Base-by-base conservation (phyloP, 441 rosid species). In the Aleurites moluccanus region DNA sequence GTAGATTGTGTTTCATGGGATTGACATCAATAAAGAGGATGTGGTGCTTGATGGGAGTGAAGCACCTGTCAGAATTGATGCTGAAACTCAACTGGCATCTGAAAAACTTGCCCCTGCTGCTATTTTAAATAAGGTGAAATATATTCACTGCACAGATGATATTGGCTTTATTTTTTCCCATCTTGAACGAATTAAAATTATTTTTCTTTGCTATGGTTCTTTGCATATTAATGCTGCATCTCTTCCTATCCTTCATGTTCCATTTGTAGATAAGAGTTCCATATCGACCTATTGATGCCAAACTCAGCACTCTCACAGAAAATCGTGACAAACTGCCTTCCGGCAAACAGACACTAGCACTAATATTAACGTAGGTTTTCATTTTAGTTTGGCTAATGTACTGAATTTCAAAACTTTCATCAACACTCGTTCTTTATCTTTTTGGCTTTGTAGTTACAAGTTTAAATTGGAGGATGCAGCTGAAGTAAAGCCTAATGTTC, bases 381-480 rank as follows among this genome's bases (percentile, higher is more conserved):
- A 52, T 72, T 63, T 75, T 77, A 18, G 38, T 60, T 76, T 68
- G 10, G 27, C 59, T 74, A 50, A 56, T 77, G 14, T 69, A 35
- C 44, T 75, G 56, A 60, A 42, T 68, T 79, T 77, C 44, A 67
- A 59, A 59, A 57, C 9, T 45, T 64, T 45, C 49, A 15, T 73
- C 15, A 25, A 62, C 72, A 35, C 66, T 20, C 42, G 16, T 62
- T 67, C 33, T 67, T 68, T 70, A n/a, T 73, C 68, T 64, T 75
- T 67, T 79, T 77, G 76, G 73, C 71, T 80, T 49, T 85, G 85
- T 86, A 93, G 98, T 75, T 96, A 94, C 89, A 91, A 88, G 85
- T 84, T 96, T 84, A 96, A 92, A 86, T 85, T 96, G 83, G 98
- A 94, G 83, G 98, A 94, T 74, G 98, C 87, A 78, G 93, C 97